These are phyloP conservation scores for Dioscorea alata DNA, from an alignment of 106 monocot genomes.

Conservation along the genomic window DNA sequence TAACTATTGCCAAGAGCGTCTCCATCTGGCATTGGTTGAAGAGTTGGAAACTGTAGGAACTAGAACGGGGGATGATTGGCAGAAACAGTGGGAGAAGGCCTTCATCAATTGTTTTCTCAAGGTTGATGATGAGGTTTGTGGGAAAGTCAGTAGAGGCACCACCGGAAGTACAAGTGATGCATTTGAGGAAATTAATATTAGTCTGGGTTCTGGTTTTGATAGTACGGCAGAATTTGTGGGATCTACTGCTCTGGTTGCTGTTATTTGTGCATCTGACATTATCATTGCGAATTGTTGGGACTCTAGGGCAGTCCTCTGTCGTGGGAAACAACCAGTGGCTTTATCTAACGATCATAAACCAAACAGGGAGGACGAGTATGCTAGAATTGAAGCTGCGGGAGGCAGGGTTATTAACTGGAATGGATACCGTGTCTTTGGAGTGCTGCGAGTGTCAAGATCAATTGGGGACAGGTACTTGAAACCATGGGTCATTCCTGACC, in stretches of 20 bases:
- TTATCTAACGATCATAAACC: constrained; percentile 93
- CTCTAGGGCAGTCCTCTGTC: too few relatives aligned
- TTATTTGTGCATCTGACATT: constrained; percentile 80
- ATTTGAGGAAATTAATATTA: constrained; percentile 3
- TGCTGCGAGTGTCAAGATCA: constrained; percentile 87
- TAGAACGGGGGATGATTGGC: too few relatives aligned
- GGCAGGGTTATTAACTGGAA: constrained; percentile 87
- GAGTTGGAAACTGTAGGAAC: too few relatives aligned
- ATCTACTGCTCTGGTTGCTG: constrained; percentile 78
- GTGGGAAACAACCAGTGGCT: constrained; percentile 72
- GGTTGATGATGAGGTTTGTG: too few relatives aligned
- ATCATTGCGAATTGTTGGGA: constrained; percentile 88
- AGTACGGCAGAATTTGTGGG: constrained; percentile 71
- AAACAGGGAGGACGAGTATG: constrained; percentile 77
- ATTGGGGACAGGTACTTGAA: constrained; percentile 78
- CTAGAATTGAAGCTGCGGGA: constrained; percentile 76
- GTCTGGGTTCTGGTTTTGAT: background rate
- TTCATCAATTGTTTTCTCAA: too few relatives aligned
- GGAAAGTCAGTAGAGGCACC: constrained; percentile 6
- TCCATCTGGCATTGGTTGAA: too few relatives aligned
- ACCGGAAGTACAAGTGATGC: background rate
- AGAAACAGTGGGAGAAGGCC: too few relatives aligned
- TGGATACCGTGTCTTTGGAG: constrained; percentile 69
- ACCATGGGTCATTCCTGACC: constrained; percentile 62
- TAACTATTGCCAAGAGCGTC: too few relatives aligned